These are phyloP conservation scores for Zygoascus bituminiphila DNA, from an alignment of 805 yeast species.

Conservation along the genomic window DNA sequence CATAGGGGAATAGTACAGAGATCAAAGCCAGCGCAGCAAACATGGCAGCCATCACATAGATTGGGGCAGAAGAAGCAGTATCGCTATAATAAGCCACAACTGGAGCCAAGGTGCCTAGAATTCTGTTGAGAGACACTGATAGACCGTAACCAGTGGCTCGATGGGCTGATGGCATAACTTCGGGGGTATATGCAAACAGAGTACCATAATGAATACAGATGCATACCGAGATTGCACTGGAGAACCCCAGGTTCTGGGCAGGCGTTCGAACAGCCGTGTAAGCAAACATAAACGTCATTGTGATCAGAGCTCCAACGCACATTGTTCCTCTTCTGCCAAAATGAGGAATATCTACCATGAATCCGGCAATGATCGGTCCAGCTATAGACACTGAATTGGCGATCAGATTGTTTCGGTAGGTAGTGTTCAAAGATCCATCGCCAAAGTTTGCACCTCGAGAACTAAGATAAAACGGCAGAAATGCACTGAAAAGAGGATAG, in stretches of 20 bases:
- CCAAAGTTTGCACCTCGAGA: conserved; percentile 37
- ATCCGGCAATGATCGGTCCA: conserved; percentile 44
- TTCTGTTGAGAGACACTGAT: conserved; percentile 43
- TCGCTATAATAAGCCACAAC: conserved; percentile 40
- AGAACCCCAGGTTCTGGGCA: conserved; percentile 44
- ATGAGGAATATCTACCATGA: conserved; percentile 8
- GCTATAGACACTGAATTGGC: conserved; percentile 40
- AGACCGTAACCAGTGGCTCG: conserved; percentile 56
- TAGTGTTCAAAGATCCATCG: conserved; percentile 18
- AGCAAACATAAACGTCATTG: conserved; percentile 54
- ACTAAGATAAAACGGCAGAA: conserved; percentile 44
- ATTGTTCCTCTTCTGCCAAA: conserved; percentile 45
- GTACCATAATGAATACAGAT: conserved; percentile 48
- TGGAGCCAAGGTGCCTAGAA: conserved; percentile 42
- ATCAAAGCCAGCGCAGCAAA: conserved; percentile 38
- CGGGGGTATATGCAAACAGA: conserved; percentile 60
- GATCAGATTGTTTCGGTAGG: conserved; percentile 29
- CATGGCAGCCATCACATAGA: conserved; percentile 40
- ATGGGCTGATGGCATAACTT: conserved; percentile 45
- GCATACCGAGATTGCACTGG: conserved; percentile 41
- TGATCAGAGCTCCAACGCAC: conserved; percentile 41
- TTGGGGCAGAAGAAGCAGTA: conserved; percentile 40
- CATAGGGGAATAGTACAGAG: conserved; percentile 36
- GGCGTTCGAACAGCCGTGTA: conserved; percentile 53
- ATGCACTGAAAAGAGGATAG: conserved; percentile 49